Percentiles rank a stretch among this genome's conserved stretches.
Conservation (phyloP, 805 yeast species). For the Kodamaea lidongshanica region DNA sequence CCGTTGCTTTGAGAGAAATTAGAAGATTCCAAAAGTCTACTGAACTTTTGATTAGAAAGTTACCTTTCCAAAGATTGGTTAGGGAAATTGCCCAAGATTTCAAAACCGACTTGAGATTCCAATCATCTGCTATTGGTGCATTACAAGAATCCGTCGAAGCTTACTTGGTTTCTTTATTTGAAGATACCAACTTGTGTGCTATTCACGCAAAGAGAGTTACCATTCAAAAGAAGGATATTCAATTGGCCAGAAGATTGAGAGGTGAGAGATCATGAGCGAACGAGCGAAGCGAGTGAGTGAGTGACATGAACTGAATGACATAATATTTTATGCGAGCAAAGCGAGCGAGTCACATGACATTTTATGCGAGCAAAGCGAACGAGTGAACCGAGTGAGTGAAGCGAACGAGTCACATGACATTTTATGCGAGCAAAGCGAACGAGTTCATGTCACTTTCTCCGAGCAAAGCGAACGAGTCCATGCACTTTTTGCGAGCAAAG, state of each 20-base stretch:
- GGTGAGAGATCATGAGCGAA: conserved; percentile 48
- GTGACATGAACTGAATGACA: no score
- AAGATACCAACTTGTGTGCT: conserved; percentile 45
- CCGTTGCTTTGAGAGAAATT: conserved; percentile 93
- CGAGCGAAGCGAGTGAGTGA: no score
- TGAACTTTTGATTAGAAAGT: conserved; percentile 88
- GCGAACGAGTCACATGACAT: no score
- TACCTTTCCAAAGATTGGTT: conserved; percentile 96
- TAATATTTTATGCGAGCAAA: no score
- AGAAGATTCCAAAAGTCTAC: conserved; percentile 97
- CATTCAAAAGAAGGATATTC: conserved; percentile 44
- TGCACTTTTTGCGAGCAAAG: no score
- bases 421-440: no score
- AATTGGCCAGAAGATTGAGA: conserved; percentile 46
- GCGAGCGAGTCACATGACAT: no score
- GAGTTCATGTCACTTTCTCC: no score
- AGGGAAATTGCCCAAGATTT: conserved; percentile 94
- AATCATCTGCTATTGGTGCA: conserved; percentile 48
- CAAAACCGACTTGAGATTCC: conserved; percentile 92
- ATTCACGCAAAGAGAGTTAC: conserved; percentile 46
- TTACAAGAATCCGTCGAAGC: conserved; percentile 45
- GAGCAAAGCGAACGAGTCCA: no score
- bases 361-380: no score
- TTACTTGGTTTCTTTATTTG: conserved; percentile 41
- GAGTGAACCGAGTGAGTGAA: no score